phyloP scores from a whole-genome alignment of 164 flowering plant species.

The Echeveria elegans region DNA sequence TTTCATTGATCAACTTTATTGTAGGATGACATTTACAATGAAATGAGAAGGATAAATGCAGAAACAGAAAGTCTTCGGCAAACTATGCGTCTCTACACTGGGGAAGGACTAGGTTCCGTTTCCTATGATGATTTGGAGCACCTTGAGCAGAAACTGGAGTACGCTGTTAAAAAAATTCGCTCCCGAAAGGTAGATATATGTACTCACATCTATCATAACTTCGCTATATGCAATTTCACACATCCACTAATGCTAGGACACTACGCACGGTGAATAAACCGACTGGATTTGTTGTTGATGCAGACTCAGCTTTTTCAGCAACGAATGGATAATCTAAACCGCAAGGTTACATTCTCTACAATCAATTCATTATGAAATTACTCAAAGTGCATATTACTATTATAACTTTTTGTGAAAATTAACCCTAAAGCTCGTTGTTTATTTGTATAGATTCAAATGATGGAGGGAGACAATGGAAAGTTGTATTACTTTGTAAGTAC shows the following conservation, averaged over 20 bases:
- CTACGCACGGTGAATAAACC: too few relatives aligned
- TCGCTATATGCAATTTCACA: too few relatives aligned
- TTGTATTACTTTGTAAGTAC: neutral
- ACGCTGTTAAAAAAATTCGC: conserved; percentile 26
- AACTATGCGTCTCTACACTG: conserved; percentile 24
- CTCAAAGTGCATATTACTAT: too few relatives aligned
- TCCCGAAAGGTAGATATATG: conserved; percentile 38
- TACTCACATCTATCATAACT: too few relatives aligned
- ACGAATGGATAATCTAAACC: conserved; percentile 4
- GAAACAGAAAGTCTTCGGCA: conserved; percentile 27
- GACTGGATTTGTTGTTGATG: too few relatives aligned
- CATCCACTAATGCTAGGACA: too few relatives aligned
- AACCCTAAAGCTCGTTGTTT: neutral
- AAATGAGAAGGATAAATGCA: conserved; percentile 21
- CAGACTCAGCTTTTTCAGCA: conserved; percentile 7
- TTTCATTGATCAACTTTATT: too few relatives aligned
- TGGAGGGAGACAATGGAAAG: neutral
- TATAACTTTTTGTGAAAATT: too few relatives aligned
- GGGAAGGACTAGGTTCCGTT: conserved; percentile 21
- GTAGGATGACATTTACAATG: conserved; percentile 17
- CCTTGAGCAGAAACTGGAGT: conserved; percentile 29
- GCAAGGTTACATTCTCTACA: neutral
- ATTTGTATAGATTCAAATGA: neutral
- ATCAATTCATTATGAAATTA: neutral
- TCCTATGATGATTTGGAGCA: conserved; percentile 20